A percentile compares a stretch with the other conserved stretches of the same genome.
Evolutionary conservation across 306 rosid genomes (phyloP).

Genomic region (Purshia tridentata): DNA sequence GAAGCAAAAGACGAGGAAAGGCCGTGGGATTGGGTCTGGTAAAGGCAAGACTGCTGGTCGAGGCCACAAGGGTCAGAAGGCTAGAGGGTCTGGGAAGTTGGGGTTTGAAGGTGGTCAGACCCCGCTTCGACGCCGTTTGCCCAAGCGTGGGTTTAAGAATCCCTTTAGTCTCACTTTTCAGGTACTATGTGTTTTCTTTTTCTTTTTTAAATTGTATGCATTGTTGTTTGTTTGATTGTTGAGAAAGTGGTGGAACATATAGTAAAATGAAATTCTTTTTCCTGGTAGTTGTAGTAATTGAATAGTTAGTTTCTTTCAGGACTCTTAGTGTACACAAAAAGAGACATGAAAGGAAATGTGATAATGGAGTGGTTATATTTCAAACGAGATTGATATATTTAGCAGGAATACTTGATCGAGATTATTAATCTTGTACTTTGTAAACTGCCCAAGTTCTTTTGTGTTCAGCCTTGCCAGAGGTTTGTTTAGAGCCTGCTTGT

Average conservation of each 20-base stretch:
- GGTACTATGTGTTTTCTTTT: constrained; percentile 34
- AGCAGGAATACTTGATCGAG: too few species aligned
- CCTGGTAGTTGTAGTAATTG: neutral
- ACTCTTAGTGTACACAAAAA: too few species aligned
- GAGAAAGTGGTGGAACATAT: neutral
- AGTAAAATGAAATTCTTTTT: too few species aligned
- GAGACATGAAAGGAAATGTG: too few species aligned
- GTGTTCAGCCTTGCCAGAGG: too few species aligned
- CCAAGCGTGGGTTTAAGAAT: constrained; percentile 87
- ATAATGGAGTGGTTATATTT: too few species aligned
- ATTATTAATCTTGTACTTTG: too few species aligned
- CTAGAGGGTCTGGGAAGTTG: constrained; percentile 78
- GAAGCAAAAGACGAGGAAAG: constrained; percentile 87
- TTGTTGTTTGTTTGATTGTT: neutral
- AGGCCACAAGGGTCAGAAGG: constrained; percentile 96
- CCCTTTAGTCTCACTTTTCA: constrained; percentile 92
- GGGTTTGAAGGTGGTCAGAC: constrained; percentile 99
- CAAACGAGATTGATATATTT: too few species aligned
- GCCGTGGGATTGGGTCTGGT: constrained; percentile 97
- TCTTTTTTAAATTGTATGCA: neutral
- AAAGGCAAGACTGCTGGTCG: constrained; percentile 98
- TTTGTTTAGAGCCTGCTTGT: too few species aligned
- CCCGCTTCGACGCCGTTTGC: constrained; percentile 84
- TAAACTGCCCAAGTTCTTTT: too few species aligned
- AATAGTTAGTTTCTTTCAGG: neutral